Conservation (phyloP, 2,329 filamentous ascomycete species). For the Verticillium alfalfae region DNA sequence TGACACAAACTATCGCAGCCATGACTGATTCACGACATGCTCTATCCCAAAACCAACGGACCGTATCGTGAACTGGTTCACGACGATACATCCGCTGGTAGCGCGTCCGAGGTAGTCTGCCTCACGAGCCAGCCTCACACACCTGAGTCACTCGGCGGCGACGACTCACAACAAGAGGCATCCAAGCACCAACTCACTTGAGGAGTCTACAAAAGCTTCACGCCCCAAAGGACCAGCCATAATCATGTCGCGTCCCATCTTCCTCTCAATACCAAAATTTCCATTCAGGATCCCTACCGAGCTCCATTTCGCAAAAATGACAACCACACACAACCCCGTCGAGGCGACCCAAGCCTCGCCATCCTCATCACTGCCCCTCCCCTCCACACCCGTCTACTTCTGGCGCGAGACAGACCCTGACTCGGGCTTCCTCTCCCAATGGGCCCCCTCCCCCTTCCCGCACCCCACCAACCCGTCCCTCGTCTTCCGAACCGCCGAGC, state of each 20-base stretch:
- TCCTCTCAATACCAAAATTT: too few relatives aligned
- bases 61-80: too few relatives aligned
- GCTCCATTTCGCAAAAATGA: background rate
- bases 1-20: too few relatives aligned
- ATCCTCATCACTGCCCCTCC: background rate
- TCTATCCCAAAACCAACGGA: too few relatives aligned
- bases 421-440: conserved; percentile 58
- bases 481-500: conserved; percentile 45
- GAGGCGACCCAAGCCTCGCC: background rate
- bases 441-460: conserved; percentile 48
- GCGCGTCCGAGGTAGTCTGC: too few relatives aligned
- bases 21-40: too few relatives aligned
- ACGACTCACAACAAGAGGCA: background rate
- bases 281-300: too few relatives aligned
- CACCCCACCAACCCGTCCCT: conserved; percentile 25
- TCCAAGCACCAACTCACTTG: background rate
- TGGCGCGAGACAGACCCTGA: conserved; percentile 39
- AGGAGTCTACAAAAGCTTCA: background rate
- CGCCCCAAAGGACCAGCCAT: too few relatives aligned
- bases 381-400: conserved; percentile 31
- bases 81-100: too few relatives aligned
- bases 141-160: background rate
- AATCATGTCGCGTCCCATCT: too few relatives aligned
- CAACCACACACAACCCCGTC: background rate
- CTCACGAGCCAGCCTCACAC: background rate